Conservation (phyloP, 2,329 filamentous ascomycete genomes). For the Beauveria scarabaeidicola region DNA sequence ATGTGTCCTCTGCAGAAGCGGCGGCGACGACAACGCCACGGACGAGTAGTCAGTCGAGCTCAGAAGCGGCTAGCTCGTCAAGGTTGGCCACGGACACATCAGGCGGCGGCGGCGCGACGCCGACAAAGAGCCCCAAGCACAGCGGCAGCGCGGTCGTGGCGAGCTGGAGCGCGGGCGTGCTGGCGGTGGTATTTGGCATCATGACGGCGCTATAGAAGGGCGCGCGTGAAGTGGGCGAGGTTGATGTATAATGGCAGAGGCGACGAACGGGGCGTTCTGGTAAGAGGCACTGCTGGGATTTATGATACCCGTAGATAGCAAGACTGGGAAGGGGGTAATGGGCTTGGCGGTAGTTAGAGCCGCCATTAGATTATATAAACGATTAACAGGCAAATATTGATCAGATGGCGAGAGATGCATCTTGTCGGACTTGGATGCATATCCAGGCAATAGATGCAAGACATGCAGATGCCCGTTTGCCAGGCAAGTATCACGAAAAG, state of each 20-base stretch:
- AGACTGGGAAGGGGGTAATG: background rate
- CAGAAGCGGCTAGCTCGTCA: background rate
- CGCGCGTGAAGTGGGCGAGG: background rate
- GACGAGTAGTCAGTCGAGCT: background rate
- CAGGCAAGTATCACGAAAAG: too few species aligned
- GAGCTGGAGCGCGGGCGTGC: conserved; percentile 4
- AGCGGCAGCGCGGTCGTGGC: conserved; percentile 1
- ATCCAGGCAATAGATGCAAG: background rate
- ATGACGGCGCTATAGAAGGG: background rate
- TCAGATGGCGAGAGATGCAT: background rate
- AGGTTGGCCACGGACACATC: background rate
- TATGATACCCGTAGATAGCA: background rate
- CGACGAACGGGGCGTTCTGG: background rate
- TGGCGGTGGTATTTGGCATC: conserved; percentile 5
- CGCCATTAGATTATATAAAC: background rate
- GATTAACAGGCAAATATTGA: background rate
- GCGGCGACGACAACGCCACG: background rate
- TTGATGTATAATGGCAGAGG: background rate
- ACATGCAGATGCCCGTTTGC: background rate
- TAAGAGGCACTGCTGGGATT: background rate
- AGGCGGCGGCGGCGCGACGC: background rate
- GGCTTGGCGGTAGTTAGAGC: background rate
- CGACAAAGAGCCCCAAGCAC: conserved; percentile 2
- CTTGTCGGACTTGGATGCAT: background rate
- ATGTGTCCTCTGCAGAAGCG: background rate